A percentile compares a stretch with the other conserved stretches of the same genome.
These are phyloP conservation scores for Zygotorulaspora mrakii DNA, from an alignment of 1,139 yeast species.

Conservation along the genomic window DNA sequence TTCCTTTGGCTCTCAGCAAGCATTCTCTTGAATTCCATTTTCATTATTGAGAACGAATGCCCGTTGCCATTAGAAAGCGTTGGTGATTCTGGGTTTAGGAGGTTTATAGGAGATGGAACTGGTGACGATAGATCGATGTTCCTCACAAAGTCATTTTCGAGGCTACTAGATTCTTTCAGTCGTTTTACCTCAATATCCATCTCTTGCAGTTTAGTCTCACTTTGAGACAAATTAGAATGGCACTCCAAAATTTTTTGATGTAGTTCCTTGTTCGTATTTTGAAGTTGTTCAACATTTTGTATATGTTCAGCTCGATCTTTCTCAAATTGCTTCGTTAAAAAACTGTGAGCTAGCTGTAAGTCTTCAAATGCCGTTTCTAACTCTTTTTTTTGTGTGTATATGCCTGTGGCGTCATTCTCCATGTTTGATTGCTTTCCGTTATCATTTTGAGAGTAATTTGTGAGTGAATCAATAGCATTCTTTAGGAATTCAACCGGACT, in stretches of 20 bases:
- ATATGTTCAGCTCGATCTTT: constrained; percentile 32
- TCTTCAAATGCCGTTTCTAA: constrained; percentile 34
- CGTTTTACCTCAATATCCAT: constrained; percentile 12
- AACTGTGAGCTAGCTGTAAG: constrained; percentile 36
- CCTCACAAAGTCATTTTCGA: constrained; percentile 3
- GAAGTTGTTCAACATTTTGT: constrained; percentile 32
- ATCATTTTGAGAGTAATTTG: constrained; percentile 6
- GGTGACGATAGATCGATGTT: constrained; percentile 15
- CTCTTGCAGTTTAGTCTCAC: constrained; percentile 21
- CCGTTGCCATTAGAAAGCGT: constrained; percentile 13
- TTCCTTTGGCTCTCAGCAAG: constrained; percentile 32
- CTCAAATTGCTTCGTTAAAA: constrained; percentile 35
- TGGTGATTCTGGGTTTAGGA: constrained; percentile 20
- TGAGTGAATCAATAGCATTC: constrained; percentile 26
- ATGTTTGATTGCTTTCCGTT: not conserved
- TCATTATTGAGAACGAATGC: constrained; percentile 31
- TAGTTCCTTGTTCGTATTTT: constrained; percentile 31
- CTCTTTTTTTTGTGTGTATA: constrained; percentile 16
- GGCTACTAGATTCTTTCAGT: constrained; percentile 10
- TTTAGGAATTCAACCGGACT: constrained; percentile 30
- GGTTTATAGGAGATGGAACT: constrained; percentile 10
- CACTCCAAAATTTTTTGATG: constrained; percentile 31
- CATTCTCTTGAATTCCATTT: constrained; percentile 34
- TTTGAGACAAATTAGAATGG: constrained; percentile 24
- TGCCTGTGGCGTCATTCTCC: constrained; percentile 5